phyloP scores from a whole-genome alignment of 305 asterid genomes.

The Ajuga reptans region DNA sequence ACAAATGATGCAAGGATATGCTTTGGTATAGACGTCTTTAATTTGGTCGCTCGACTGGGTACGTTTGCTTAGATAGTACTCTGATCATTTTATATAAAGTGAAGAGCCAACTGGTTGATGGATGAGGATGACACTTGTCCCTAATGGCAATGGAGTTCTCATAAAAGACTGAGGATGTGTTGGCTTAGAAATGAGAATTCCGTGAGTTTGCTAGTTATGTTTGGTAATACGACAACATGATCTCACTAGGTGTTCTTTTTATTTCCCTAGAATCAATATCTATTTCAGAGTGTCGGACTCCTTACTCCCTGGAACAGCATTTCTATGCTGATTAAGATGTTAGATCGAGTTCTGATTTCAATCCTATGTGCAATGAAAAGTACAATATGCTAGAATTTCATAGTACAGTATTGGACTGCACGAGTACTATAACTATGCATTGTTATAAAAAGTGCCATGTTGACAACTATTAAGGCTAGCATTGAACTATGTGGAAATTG shows the following conservation, averaged over 20 bases:
- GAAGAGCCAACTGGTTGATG: background rate
- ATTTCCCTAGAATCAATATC: background rate
- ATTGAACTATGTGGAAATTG: background rate
- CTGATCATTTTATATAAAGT: background rate
- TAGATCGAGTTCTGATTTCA: background rate
- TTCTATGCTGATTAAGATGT: background rate
- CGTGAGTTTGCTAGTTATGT: background rate
- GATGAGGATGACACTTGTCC: background rate
- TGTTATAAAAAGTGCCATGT: background rate
- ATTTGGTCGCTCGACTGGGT: background rate
- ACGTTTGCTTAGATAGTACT: background rate
- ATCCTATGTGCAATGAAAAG: background rate
- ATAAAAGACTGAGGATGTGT: background rate
- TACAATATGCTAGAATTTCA: background rate
- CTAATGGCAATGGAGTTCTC: background rate
- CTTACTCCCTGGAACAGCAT: background rate
- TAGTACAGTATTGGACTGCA: background rate
- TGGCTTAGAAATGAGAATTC: background rate
- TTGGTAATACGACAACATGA: background rate
- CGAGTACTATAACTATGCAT: background rate
- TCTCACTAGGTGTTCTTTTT: background rate
- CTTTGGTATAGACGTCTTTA: background rate
- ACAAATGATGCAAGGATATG: background rate
- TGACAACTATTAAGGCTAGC: background rate
- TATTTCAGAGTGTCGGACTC: background rate